Conservation (phyloP, 2,329 filamentous ascomycete species). For the Trichoderma semiorbis region DNA sequence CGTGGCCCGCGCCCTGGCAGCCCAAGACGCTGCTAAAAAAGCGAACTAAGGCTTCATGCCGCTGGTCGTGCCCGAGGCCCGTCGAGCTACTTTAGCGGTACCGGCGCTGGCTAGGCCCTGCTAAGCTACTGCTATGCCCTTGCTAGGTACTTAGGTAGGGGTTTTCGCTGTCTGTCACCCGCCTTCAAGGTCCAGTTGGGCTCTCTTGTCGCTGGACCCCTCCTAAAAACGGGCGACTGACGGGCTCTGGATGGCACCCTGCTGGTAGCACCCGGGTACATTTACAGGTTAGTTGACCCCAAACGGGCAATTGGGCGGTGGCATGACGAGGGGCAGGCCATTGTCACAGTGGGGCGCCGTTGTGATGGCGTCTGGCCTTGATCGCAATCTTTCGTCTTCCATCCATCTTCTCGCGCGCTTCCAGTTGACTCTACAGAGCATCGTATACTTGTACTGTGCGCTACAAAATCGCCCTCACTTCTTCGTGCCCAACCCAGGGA, state of each 20-base stretch:
- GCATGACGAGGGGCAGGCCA: background rate
- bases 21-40: background rate
- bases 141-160: background rate
- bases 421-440: background rate
- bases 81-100: background rate
- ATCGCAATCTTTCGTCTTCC: background rate
- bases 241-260: background rate
- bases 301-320: slow-evolving; percentile 12
- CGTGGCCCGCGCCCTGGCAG: background rate
- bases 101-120: background rate
- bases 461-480: background rate
- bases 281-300: background rate
- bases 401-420: background rate
- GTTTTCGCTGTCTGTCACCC: background rate
- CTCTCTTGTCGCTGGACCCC: slow-evolving; percentile 3
- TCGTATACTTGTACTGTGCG: too few relatives aligned
- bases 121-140: background rate
- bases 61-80: background rate
- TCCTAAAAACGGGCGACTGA: background rate
- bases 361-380: background rate
- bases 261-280: background rate
- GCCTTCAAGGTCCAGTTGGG: background rate
- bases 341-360: slow-evolving; percentile 10
- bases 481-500: background rate
- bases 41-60: background rate